These are phyloP conservation scores for Kwoniella bestiolae DNA, from an alignment of 768 basidiomycete genomes.

Conservation along the genomic window DNA sequence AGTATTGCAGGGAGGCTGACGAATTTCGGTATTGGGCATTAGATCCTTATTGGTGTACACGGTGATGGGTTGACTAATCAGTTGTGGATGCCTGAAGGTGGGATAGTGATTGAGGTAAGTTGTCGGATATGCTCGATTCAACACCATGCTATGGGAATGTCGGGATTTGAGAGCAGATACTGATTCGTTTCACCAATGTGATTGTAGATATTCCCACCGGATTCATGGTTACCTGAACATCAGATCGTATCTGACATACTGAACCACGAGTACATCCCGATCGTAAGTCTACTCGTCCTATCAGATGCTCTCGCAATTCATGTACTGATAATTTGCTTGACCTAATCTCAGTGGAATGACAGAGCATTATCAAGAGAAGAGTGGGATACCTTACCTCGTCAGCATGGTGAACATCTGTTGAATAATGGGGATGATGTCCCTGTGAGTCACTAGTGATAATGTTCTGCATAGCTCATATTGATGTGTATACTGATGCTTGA, in stretches of 20 bases:
- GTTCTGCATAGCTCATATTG: no score
- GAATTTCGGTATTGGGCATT: not conserved
- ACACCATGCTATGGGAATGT: no score
- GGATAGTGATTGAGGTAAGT: conserved; percentile 33
- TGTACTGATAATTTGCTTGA: not conserved
- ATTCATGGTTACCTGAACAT: conserved; percentile 34
- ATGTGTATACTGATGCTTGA: not conserved
- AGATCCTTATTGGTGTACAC: conserved; percentile 44
- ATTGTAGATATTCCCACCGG: not conserved
- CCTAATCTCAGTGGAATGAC: conserved; percentile 40
- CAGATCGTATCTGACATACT: conserved; percentile 32
- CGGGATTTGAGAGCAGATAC: not conserved
- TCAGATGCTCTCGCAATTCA: not conserved
- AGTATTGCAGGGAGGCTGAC: no score
- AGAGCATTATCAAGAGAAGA: conserved; percentile 25
- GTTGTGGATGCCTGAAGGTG: conserved; percentile 35
- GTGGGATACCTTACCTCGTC: conserved; percentile 23
- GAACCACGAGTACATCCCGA: conserved; percentile 31
- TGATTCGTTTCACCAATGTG: not conserved
- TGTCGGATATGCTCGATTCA: no score
- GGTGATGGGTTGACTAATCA: conserved; percentile 39
- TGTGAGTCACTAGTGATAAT: conserved; percentile 28
- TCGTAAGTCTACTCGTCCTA: conserved; percentile 22
- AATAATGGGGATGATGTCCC: conserved; percentile 34
- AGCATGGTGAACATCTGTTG: conserved; percentile 20